Conservation (phyloP, 73 alveolate genomes). For the Uronychia binucleata region DNA sequence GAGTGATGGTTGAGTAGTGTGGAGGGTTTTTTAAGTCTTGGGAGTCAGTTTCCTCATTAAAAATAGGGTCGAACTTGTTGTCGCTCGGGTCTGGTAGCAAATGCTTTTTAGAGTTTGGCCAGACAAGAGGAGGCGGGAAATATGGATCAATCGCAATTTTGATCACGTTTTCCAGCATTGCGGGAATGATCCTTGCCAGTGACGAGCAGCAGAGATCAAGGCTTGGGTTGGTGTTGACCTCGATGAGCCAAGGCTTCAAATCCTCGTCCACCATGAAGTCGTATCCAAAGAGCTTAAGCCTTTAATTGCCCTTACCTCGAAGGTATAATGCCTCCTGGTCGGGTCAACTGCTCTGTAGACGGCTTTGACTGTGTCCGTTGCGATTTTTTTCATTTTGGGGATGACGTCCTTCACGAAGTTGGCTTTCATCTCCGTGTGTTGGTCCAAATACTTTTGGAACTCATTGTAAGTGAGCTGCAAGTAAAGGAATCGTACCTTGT, state of each 20-base stretch:
- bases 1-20: no score
- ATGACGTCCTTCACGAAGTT: slow-evolving; percentile 41
- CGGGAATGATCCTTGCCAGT: slow-evolving; percentile 13
- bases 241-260: slow-evolving; percentile 83
- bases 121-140: slow-evolving; percentile 39
- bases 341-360: slow-evolving; percentile 29
- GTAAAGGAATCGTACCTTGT: slow-evolving; percentile 40
- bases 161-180: slow-evolving; percentile 9
- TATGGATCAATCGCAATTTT: slow-evolving; percentile 19
- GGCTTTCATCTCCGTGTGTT: slow-evolving; percentile 48
- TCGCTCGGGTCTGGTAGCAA: slow-evolving; percentile 21
- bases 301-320: slow-evolving; percentile 11
- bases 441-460: slow-evolving; percentile 58
- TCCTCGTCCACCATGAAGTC: slow-evolving; percentile 72
- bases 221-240: slow-evolving; percentile 83
- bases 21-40: slow-evolving; percentile 45
- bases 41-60: slow-evolving; percentile 56
- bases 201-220: slow-evolving; percentile 29
- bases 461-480: slow-evolving; percentile 42
- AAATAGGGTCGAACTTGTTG: slow-evolving; percentile 8
- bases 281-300: slow-evolving; percentile 40
- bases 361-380: slow-evolving; percentile 19
- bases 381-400: slow-evolving; percentile 63
- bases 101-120: no score
- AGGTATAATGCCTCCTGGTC: slow-evolving; percentile 12